Percentiles rank a stretch among this genome's conserved stretches.
Evolutionary conservation across 306 rosid species (phyloP).

Genomic region (Cucurbita moschata): DNA sequence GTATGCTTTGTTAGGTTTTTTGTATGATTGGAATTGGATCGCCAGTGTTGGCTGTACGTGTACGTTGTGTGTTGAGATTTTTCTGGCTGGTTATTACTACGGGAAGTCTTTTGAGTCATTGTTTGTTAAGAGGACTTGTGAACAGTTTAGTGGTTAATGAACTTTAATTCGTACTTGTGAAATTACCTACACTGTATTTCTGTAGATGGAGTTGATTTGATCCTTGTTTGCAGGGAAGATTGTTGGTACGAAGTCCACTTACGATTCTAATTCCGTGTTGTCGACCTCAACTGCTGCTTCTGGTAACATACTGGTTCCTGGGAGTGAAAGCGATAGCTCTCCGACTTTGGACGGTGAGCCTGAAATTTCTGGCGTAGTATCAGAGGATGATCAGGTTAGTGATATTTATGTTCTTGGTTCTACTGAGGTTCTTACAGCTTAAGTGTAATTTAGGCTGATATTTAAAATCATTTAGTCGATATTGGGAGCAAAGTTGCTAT

Average conservation of each 20-base stretch:
- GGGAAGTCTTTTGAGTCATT: not conserved
- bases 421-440: not conserved
- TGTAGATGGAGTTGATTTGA: constrained; percentile 6
- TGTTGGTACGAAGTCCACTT: constrained; percentile 36
- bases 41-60: not conserved
- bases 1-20: not conserved
- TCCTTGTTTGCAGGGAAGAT: constrained; percentile 48
- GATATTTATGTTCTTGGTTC: not conserved
- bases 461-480: not conserved
- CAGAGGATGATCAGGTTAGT: constrained; percentile 56
- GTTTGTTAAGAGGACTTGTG: not conserved
- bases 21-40: not conserved
- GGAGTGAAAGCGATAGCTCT: constrained; percentile 35
- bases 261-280: constrained; percentile 43
- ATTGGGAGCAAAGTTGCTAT: not conserved
- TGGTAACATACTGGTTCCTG: constrained; percentile 58
- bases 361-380: constrained; percentile 29
- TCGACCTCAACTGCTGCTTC: constrained; percentile 53
- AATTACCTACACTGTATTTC: not conserved
- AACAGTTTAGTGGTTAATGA: not conserved
- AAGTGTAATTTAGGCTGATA: not conserved
- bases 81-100: not conserved
- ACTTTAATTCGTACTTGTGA: not conserved
- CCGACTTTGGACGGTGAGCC: constrained; percentile 35
- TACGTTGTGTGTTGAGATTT: not conserved